These are phyloP conservation scores for Drosera spatulata DNA, from an alignment of 179 eudicot species.

Conservation along the genomic window DNA sequence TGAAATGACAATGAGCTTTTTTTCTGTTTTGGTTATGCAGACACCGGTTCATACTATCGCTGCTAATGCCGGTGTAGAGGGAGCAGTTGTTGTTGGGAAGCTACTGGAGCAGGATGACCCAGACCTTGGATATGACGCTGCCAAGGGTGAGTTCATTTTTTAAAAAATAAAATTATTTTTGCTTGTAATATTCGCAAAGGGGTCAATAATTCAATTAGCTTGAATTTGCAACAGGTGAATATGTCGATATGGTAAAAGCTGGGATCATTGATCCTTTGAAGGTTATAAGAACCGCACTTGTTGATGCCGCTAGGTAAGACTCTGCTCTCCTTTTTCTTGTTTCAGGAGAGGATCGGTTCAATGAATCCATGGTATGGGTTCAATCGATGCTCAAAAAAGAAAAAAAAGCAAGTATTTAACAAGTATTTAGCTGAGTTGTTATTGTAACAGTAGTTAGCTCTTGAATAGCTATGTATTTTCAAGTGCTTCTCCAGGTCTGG, in stretches of 20 bases:
- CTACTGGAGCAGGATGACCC: slow-evolving; percentile 80
- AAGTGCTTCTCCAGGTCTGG: too few relatives aligned
- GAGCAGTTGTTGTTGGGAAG: slow-evolving; percentile 88
- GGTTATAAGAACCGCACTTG: slow-evolving; percentile 76
- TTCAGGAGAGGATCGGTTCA: background rate
- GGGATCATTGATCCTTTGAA: slow-evolving; percentile 86
- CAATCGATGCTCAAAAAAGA: too few relatives aligned
- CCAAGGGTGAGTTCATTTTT: slow-evolving; percentile 51
- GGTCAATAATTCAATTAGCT: too few relatives aligned
- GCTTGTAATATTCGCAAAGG: too few relatives aligned
- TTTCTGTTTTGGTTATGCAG: slow-evolving; percentile 22
- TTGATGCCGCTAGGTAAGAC: slow-evolving; percentile 66
- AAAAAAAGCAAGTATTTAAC: too few relatives aligned
- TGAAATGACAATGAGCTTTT: background rate
- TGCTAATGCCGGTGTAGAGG: slow-evolving; percentile 92
- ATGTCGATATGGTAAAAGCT: slow-evolving; percentile 77
- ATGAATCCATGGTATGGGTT: too few relatives aligned
- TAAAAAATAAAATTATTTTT: too few relatives aligned
- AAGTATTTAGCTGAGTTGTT: too few relatives aligned
- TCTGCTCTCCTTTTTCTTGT: background rate
- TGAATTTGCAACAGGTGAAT: slow-evolving; percentile 47
- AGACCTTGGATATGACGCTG: slow-evolving; percentile 94
- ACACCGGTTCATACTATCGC: slow-evolving; percentile 83
- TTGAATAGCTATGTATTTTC: too few relatives aligned
- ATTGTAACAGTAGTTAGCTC: too few relatives aligned